These are phyloP conservation scores for Colletotrichum cereale DNA, from an alignment of 2,329 filamentous ascomycete genomes.

Conservation along the genomic window DNA sequence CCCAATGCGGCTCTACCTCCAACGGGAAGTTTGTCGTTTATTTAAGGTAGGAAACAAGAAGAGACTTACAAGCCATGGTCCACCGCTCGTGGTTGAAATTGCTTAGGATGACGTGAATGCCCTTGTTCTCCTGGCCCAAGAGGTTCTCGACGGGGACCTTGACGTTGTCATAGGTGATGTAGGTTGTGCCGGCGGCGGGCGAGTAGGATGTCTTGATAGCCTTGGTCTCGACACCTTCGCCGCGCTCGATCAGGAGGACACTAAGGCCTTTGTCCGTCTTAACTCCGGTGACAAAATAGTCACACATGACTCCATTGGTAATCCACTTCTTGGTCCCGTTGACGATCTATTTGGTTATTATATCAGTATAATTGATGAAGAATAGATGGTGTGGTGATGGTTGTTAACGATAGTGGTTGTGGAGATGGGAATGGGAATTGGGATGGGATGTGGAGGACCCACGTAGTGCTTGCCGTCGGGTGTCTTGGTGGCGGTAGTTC, in stretches of 20 bases:
- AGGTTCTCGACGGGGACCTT: conserved; percentile 85
- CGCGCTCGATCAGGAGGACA: conserved; percentile 80
- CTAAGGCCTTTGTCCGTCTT: conserved; percentile 83
- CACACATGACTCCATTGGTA: conserved; percentile 82
- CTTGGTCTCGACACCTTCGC: conserved; percentile 81
- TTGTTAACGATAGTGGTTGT: background rate
- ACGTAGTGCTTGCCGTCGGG: conserved; percentile 79
- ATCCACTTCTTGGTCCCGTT: conserved; percentile 89
- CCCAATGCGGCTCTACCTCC: background rate
- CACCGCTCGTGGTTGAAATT: conserved; percentile 93
- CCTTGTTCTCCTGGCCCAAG: conserved; percentile 86
- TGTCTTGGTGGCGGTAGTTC: conserved; percentile 83
- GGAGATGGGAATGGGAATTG: background rate
- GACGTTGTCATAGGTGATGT: conserved; percentile 86
- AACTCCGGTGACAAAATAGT: conserved; percentile 87
- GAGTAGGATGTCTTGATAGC: conserved; percentile 87
- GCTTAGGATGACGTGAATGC: conserved; percentile 84
- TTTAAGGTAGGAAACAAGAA: background rate
- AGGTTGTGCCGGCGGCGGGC: conserved; percentile 81
- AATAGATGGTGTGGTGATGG: background rate
- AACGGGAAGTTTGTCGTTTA: background rate
- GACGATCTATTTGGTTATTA: conserved; percentile 57
- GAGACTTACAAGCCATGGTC: conserved; percentile 74
- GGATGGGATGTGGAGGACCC: conserved; percentile 53
- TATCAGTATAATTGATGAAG: background rate